These are phyloP conservation scores for Punica granatum DNA, from an alignment of 345 rosid genomes.

Conservation along the genomic window DNA sequence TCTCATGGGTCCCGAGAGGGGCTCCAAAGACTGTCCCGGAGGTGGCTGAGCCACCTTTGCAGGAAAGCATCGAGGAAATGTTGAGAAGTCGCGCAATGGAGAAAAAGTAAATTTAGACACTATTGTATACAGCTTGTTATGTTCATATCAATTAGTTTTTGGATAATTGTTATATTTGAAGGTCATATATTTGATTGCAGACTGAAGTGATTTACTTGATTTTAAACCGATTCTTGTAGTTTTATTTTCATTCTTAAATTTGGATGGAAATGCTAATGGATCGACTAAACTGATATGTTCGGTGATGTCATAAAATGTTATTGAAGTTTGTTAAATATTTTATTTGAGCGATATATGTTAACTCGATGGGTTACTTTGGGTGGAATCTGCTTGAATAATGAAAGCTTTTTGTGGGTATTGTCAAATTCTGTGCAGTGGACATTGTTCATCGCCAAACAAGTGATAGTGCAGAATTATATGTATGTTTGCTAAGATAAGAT, in stretches of 20 bases:
- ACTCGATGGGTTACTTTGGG: too few relatives aligned
- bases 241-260: background rate
- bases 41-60: conserved; percentile 69
- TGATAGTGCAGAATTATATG: background rate
- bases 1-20: conserved; percentile 90
- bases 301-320: background rate
- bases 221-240: background rate
- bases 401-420: too few relatives aligned
- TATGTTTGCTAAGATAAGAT: background rate
- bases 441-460: background rate
- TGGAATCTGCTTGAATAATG: too few relatives aligned
- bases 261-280: background rate
- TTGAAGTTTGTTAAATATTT: background rate
- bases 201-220: background rate
- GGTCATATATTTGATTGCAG: background rate
- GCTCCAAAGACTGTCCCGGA: conserved; percentile 52
- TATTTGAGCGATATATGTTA: background rate
- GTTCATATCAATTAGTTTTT: background rate
- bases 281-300: background rate
- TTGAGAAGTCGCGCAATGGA: conserved; percentile 44
- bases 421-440: background rate
- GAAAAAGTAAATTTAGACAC: conserved; percentile 24
- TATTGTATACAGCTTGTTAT: background rate
- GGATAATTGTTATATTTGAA: background rate
- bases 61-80: conserved; percentile 75